Base-by-base conservation (phyloP, 2,329 filamentous ascomycete species). In the Aspergillus ibericus region DNA sequence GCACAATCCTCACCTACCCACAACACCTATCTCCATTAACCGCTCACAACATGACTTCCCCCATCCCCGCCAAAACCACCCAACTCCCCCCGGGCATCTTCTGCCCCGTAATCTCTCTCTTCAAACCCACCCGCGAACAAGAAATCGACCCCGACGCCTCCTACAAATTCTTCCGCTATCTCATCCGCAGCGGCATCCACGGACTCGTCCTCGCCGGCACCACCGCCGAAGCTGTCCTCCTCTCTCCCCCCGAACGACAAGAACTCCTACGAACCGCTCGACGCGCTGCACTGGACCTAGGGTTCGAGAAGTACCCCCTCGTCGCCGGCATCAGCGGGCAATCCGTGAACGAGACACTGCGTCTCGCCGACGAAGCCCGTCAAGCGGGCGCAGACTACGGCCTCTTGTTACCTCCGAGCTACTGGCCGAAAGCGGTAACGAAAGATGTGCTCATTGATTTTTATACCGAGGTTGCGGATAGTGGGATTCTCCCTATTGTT, bases 101-200 rank as follows among this genome's bases (percentile, higher is more conserved):
- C 64, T 79, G 77, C 29, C 80, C 80, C 0, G 78, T 81, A 2
- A 71, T 81, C 25, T 80, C 80, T 0, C 65, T 81, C 2, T 82
- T 80, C 69, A 76, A 79, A 54, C 63, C 74, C 48, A 74, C 73
- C 9, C 60, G 73, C 0, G 55, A 67, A 3, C 80, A 82, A 59
- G 69, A 75, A 29, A 71, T 82, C 25, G 77, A 82, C 60, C 71
- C 75, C 48, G 76, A 78, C 44, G 78, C 79, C 13, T 80, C 79
- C 63, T 75, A 78, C 65, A 76, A 72, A 42, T 77, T 79, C 58
- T 79, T 75, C 53, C 70, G 72, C 35, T 68, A 76, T 55, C 65
- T 82, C 2, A 74, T 81, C 32, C 73, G 72, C 36, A 74, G 75
- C 2, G 80, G 79, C 5, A 74, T 80, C 42, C 77, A 80, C 1